phyloP scores from a whole-genome alignment of 352 stramenopile species.

The Phytophthora cajani region DNA sequence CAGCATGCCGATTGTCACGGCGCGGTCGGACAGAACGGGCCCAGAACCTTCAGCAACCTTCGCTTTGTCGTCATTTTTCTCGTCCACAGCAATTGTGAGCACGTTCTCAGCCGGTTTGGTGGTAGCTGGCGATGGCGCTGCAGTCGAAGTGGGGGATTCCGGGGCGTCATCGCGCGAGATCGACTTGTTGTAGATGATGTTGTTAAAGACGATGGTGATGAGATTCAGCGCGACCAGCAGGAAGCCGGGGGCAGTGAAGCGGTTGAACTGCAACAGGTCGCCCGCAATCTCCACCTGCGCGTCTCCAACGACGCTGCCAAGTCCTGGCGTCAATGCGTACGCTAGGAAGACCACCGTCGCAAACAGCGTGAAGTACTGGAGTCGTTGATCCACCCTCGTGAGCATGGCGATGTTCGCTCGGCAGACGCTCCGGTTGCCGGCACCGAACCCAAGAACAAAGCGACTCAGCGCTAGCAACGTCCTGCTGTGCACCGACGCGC shows the following conservation, averaged over 20 bases:
- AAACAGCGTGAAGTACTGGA: conserved; percentile 75
- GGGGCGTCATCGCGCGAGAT: conserved; percentile 55
- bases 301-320: conserved; percentile 58
- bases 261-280: conserved; percentile 62
- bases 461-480: conserved; percentile 57
- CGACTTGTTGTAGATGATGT: conserved; percentile 55
- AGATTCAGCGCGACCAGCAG: conserved; percentile 61
- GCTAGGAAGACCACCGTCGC: conserved; percentile 72
- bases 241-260: conserved; percentile 62
- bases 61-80: neutral
- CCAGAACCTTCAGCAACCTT: neutral
- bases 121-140: neutral
- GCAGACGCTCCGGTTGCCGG: conserved; percentile 76
- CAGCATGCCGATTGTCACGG: conserved; percentile 47
- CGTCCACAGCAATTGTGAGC: conserved; percentile 11
- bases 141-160: conserved; percentile 1
- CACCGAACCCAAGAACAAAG: conserved; percentile 73
- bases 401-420: conserved; percentile 72
- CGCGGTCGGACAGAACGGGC: conserved; percentile 38
- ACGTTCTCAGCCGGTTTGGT: conserved; percentile 7
- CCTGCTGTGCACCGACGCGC: conserved; percentile 41
- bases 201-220: conserved; percentile 50
- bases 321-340: conserved; percentile 73
- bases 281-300: conserved; percentile 44
- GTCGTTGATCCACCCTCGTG: conserved; percentile 59